Conservation (phyloP, 495 filamentous ascomycete genomes). For the Penicillium coprophilum region DNA sequence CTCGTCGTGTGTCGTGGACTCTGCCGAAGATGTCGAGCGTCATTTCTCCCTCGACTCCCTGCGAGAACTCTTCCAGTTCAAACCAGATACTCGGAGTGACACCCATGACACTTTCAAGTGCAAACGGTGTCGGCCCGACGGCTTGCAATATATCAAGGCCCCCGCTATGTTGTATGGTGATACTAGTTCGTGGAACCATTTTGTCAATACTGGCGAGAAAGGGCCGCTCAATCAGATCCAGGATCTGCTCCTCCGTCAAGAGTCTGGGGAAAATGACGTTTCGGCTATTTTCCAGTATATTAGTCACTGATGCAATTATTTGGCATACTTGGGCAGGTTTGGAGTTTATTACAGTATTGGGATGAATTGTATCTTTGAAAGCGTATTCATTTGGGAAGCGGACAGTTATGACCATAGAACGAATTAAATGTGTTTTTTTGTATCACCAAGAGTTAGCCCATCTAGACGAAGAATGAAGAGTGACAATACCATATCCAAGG, state of each 20-base stretch:
- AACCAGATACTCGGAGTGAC: slow-evolving; percentile 78
- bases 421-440: background rate
- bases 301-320: slow-evolving; percentile 64
- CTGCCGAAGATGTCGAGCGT: slow-evolving; percentile 92
- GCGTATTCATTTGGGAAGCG: background rate
- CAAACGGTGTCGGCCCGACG: slow-evolving; percentile 87
- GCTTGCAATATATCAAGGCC: slow-evolving; percentile 81
- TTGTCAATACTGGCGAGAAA: slow-evolving; percentile 70
- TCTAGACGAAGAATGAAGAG: background rate
- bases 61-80: slow-evolving; percentile 90
- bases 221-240: slow-evolving; percentile 77
- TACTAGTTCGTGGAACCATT: slow-evolving; percentile 98
- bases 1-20: slow-evolving; percentile 96
- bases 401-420: slow-evolving; percentile 6
- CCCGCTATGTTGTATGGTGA: slow-evolving; percentile 96
- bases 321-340: background rate
- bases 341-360: background rate
- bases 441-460: background rate
- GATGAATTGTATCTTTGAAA: slow-evolving; percentile 6
- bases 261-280: slow-evolving; percentile 74
- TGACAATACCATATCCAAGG: background rate
- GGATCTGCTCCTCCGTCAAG: slow-evolving; percentile 87
- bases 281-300: slow-evolving; percentile 99
- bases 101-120: slow-evolving; percentile 99
- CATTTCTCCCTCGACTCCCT: slow-evolving; percentile 91